Base-by-base conservation (phyloP, 2,329 filamentous ascomycete species). In the Sclerotiophoma versabilis region DNA sequence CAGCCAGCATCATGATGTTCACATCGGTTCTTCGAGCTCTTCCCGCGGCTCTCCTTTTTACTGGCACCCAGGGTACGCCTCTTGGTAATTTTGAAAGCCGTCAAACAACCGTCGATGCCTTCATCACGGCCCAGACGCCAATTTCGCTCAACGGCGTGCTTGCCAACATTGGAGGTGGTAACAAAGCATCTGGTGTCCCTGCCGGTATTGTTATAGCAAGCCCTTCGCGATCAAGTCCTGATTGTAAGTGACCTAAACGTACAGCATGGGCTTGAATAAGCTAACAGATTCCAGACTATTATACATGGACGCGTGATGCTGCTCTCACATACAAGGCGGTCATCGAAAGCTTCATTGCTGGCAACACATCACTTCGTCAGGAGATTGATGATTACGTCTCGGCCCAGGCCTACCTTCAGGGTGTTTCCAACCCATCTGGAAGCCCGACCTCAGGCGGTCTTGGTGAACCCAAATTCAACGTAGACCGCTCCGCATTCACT, bases 231-330 rank as follows among this genome's bases (percentile, higher is more conserved):
- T 69, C 60, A 3, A 72, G 81, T 61, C 84, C 84, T 1, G 74
- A 85, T 62, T 87, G 83, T 84, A 36, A 47, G 61, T 62, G 4
- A 3, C 17, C 22, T 10, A 2, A 19, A 5, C 14, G 12, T 19
- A 20, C 2, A 41, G 4, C 5, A n/a, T 48, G 19, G 17, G 7
- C 12, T 30, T 4, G 8, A 25, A 7, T 15, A 5, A 3, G 23
- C 20, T 25, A 4, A 38, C 29, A 15, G 12, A 29, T 6, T 14
- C 38, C 57, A 91, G 88, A 93, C 73, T 92, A 83, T 68, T 93
- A 86, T 68, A 91, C 88, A 1, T 93, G 90, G 90, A 91, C 87
- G 1, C 80, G 90, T 66, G 90, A 93, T 71, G 83, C 87, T 14
- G 88, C 87, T 20, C 79, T 93, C 25, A 85, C 86, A 2, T 84